Evolutionary conservation across 176 grass and related monocot species (phyloP), one percentile per base, ranked within the genome.

Genomic region (Oryza coarctata): DNA sequence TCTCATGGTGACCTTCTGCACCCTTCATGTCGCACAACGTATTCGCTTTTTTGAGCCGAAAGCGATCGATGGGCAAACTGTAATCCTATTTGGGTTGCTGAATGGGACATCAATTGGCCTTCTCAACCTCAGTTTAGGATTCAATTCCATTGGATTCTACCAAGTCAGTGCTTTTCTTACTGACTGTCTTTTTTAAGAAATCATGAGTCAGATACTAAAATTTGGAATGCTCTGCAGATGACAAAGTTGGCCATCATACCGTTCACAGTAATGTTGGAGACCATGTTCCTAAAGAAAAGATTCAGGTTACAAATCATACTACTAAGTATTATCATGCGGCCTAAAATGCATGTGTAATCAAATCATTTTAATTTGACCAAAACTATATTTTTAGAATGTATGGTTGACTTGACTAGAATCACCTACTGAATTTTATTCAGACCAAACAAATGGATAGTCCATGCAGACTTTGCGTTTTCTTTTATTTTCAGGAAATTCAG

Each of bases 171-270:
- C 55, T 40, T 45, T 30, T 36, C 30, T 29, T 15, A 47, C 29
- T 80, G 44, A 35, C 1, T 23, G 12, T 40, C 41, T 7, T 41
- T 41, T 5, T 31, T 33, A 0, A 31, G 60, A 72, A 52, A 65
- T 26, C 11, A 72, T 36, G 25, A 0, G 49, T 6, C 39, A 32
- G 40, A 64, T 63, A 3, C 25, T 77, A 12, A 77, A 65, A 41
- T 41, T 87, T 20, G 17, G 12, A 27, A 26, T 40, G 30, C 15
- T 72, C 57, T 68, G 85, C 91, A 97, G 94, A 97, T 97, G 94
- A 97, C 94, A 57, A 97, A 97, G 64, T 78, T 97, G 82, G 94
- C 94, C 23, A 90, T 97, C 76, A 97, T 97, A 92, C 94, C 94
- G 15, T 97, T 97, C 74, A 97, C 94, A 2, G 94, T 97, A 69